A percentile compares a stretch with the other conserved stretches of the same genome.
phyloP scores from a whole-genome alignment of 768 basidiomycete genomes.

The Phlebiopsis gigantea region DNA sequence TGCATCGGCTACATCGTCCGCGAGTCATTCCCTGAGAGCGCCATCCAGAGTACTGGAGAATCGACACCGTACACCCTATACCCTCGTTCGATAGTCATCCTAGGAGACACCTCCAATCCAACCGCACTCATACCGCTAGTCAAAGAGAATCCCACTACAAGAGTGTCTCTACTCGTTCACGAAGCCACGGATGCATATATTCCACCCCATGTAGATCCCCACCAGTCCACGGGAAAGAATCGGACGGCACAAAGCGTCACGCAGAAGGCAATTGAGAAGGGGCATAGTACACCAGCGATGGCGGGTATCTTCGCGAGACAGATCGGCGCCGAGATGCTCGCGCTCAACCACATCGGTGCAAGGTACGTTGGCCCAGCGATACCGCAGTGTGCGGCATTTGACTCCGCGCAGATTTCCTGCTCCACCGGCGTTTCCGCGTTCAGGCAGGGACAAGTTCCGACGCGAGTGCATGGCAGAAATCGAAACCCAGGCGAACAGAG shows the following conservation, averaged over 20 bases:
- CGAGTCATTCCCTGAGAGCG: conserved; percentile 36
- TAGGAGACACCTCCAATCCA: conserved; percentile 75
- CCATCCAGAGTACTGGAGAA: conserved; percentile 2
- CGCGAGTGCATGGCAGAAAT: conserved; percentile 24
- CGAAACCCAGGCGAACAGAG: conserved; percentile 24
- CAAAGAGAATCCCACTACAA: background rate
- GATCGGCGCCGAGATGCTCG: conserved; percentile 53
- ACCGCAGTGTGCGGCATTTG: too few relatives aligned
- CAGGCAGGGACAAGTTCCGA: conserved; percentile 16
- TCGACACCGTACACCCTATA: conserved; percentile 10
- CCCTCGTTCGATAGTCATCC: conserved; percentile 61
- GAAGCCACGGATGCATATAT: conserved; percentile 79
- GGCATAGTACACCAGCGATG: conserved; percentile 76
- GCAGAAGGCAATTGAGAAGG: conserved; percentile 50
- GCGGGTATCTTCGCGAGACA: conserved; percentile 70
- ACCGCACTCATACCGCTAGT: conserved; percentile 50
- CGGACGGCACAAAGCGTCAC: conserved; percentile 31
- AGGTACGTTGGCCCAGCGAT: conserved; percentile 45
- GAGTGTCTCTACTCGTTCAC: conserved; percentile 66
- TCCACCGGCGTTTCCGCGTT: conserved; percentile 5
- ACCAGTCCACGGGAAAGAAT: conserved; percentile 36
- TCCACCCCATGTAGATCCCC: conserved; percentile 46
- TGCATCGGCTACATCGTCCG: conserved; percentile 76
- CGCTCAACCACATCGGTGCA: conserved; percentile 75
- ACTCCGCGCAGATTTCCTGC: conserved; percentile 21